phyloP scores from a whole-genome alignment of 2,329 filamentous ascomycete genomes.

The Mariannaea sp. region DNA sequence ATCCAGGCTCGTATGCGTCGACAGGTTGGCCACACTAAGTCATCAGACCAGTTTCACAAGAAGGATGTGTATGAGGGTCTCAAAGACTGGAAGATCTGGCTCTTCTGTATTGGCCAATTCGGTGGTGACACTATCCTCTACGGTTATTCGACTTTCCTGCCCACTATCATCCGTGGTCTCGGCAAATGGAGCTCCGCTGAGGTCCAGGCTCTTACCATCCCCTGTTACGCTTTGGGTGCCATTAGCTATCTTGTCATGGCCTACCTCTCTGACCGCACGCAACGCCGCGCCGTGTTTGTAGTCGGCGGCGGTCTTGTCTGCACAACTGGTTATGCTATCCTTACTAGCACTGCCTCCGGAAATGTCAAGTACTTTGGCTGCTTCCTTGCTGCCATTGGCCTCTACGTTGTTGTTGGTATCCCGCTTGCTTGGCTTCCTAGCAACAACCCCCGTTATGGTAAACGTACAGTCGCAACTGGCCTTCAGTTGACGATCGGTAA shows the following conservation, averaged over 20 bases:
- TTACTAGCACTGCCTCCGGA: conserved; percentile 57
- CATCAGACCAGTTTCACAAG: conserved; percentile 46
- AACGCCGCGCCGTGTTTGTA: conserved; percentile 59
- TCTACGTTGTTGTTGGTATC: conserved; percentile 54
- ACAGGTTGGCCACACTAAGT: conserved; percentile 38
- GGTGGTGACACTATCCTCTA: conserved; percentile 68
- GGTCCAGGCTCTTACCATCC: conserved; percentile 70
- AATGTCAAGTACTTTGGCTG: conserved; percentile 66
- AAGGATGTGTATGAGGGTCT: conserved; percentile 61
- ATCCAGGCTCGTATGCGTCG: conserved; percentile 38
- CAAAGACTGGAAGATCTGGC: conserved; percentile 64
- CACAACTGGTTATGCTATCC: conserved; percentile 60
- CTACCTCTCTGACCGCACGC: conserved; percentile 61
- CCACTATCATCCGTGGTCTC: conserved; percentile 67
- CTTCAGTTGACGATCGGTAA: conserved; percentile 69
- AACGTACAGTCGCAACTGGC: conserved; percentile 65
- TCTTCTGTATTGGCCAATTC: conserved; percentile 64
- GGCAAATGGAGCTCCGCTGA: conserved; percentile 47
- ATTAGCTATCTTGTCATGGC: conserved; percentile 63
- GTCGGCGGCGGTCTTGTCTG: conserved; percentile 58
- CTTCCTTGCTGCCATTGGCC: conserved; percentile 64
- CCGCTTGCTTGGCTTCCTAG: conserved; percentile 52
- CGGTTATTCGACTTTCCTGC: conserved; percentile 65
- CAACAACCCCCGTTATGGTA: conserved; percentile 67
- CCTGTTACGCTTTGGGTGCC: conserved; percentile 66